These are phyloP conservation scores for Dendrocalamus sinicus DNA, from an alignment of 176 grass and related monocot species.

Conservation along the genomic window DNA sequence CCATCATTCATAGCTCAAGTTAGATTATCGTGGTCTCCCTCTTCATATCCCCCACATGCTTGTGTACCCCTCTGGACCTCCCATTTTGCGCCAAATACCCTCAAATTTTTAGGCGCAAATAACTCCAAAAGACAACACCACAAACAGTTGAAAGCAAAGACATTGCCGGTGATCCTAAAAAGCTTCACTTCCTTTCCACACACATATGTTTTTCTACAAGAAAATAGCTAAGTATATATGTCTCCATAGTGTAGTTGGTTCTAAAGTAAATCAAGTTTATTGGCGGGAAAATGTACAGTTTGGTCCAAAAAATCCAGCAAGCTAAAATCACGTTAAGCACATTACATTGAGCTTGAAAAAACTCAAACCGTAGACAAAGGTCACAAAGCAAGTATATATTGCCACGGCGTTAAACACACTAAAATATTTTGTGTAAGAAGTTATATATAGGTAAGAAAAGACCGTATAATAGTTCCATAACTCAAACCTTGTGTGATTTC, in stretches of 20 bases:
- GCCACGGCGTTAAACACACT: neutral
- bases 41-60: constrained; percentile 84
- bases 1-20: constrained; percentile 85
- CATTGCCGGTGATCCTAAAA: constrained; percentile 42
- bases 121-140: constrained; percentile 43
- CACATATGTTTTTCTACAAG: constrained; percentile 38
- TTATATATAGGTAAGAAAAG: neutral
- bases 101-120: constrained; percentile 29
- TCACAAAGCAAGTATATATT: neutral
- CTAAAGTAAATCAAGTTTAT: neutral
- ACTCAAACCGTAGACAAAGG: neutral
- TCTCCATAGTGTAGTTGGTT: neutral
- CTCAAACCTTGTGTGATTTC: neutral
- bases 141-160: constrained; percentile 47
- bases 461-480: neutral
- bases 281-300: neutral
- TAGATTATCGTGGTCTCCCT: constrained; percentile 99
- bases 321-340: neutral
- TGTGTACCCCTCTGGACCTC: constrained; percentile 54
- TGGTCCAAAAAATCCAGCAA: neutral
- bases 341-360: neutral
- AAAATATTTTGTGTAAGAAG: neutral
- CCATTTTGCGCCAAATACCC: constrained; percentile 47
- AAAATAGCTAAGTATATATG: neutral
- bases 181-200: constrained; percentile 36